Evolutionary conservation across 148 eudicot species (phyloP), one percentile per base, ranked within the genome.

Genomic region (Mesembryanthemum crystallinum): DNA sequence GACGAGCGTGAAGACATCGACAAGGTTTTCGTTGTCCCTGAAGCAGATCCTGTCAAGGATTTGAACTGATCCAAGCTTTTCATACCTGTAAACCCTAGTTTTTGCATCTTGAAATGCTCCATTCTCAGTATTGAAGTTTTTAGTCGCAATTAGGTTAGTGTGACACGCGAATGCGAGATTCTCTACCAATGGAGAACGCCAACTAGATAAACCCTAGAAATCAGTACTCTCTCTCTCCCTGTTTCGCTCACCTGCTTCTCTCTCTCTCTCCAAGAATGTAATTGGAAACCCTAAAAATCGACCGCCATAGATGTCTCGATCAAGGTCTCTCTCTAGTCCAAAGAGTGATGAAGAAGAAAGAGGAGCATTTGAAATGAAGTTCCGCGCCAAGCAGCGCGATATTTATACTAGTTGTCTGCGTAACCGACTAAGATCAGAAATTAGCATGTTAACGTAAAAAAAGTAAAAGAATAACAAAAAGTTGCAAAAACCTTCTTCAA

Each of bases 1-100:
- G 89, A 69, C 32, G 82, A 77, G 9, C 91, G 80, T 23, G 93
- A 82, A 76, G 90, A 64, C 32, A 75, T 83, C 47, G 93, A 74
- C 75, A 75, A 61, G 30, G 88, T 59, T 79, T 86, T 91, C 7
- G 85, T 72, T 61, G 85, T 63, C 89, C 86, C 88, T 13, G 88
- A 73, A 73, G 73, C 69, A 18, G 88, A 72, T 71, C 87, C 89
- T 74, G 90, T 71, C 51, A 81, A 71, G 25, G 92, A 86, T 84
- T 83, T 90, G 74, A 87, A 86, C 71, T 83, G 85, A 66, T 92
- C 92, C 57, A 90, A 77, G 79, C 86, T 84, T 82, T 82, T 92
- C 85, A 92, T 63, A 55, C 90, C 90, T 49, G 86, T 72, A 27
- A 95, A 83, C 74, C 91, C 91, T 71, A 80, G 73, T 74, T 90